A percentile compares a stretch with the other conserved stretches of the same genome.
These are phyloP conservation scores for Sporisorium exsertum DNA, from an alignment of 1,284 basidiomycete species.

Conservation along the genomic window DNA sequence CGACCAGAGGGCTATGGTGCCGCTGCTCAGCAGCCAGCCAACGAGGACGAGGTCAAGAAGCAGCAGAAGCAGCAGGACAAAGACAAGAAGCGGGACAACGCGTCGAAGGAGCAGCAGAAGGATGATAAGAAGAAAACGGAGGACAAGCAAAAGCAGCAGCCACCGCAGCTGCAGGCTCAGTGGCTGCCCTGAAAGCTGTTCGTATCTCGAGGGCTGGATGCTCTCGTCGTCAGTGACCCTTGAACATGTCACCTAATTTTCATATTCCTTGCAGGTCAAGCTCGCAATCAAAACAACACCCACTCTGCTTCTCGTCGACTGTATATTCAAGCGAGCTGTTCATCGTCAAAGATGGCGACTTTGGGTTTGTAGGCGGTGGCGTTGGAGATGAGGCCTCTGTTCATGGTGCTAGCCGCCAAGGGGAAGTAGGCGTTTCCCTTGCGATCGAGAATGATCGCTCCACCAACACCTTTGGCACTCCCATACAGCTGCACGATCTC, in stretches of 20 bases:
- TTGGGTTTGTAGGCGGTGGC: conserved; percentile 76
- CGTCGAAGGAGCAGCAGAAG: conserved; percentile 6
- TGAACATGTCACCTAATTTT: too few relatives aligned
- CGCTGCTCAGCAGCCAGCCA: not conserved
- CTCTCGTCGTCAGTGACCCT: too few relatives aligned
- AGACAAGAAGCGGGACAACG: conserved; percentile 55
- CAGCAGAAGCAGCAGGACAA: conserved; percentile 75
- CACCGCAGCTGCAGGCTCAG: conserved; percentile 1
- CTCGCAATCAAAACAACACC: not conserved
- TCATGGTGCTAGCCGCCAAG: conserved; percentile 82
- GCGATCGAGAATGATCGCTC: conserved; percentile 77
- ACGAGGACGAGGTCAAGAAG: conserved; percentile 74
- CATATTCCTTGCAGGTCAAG: not conserved
- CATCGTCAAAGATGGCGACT: conserved; percentile 82
- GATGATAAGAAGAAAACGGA: conserved; percentile 6
- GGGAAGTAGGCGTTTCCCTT: conserved; percentile 72
- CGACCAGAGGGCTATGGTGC: not conserved
- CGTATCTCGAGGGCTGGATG: too few relatives aligned
- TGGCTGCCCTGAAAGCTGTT: not conserved
- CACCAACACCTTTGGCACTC: conserved; percentile 77
- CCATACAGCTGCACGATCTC: conserved; percentile 75
- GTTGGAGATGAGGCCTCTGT: conserved; percentile 77
- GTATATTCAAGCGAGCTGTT: conserved; percentile 68
- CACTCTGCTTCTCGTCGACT: not conserved
- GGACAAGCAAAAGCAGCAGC: conserved; percentile 6